phyloP scores from a whole-genome alignment of 768 basidiomycete species.

The Pleurotus pulmonarius region DNA sequence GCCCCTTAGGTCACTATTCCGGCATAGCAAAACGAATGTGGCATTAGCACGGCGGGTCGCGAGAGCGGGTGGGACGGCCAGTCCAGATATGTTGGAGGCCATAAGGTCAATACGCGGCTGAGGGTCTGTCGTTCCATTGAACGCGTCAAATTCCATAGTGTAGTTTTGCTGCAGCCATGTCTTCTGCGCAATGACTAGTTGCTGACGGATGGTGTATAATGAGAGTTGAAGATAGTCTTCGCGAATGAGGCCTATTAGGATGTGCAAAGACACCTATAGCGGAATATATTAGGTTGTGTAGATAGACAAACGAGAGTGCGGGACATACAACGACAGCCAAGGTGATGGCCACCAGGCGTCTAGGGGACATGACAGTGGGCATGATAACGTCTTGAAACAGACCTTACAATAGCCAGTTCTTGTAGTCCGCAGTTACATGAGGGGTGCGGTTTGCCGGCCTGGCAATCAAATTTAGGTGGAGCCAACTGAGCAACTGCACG shows the following conservation, averaged over 20 bases:
- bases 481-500: neutral
- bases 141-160: neutral
- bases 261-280: constrained; percentile 51
- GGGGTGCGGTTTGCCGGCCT: neutral
- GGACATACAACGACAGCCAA: constrained; percentile 43
- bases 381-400: neutral
- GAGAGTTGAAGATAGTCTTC: constrained; percentile 46
- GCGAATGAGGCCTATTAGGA: constrained; percentile 46
- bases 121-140: neutral
- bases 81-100: neutral
- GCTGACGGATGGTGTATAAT: constrained; percentile 35
- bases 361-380: constrained; percentile 50
- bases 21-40: constrained; percentile 48
- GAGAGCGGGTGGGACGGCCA: neutral
- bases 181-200: constrained; percentile 15
- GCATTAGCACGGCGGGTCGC: constrained; percentile 30
- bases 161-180: neutral
- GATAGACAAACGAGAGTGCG: neutral
- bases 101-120: neutral
- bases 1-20: constrained; percentile 60
- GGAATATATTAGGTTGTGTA: neutral
- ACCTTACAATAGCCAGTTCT: constrained; percentile 10
- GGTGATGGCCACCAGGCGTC: constrained; percentile 52
- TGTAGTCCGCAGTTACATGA: constrained; percentile 18
- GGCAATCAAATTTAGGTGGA: neutral